These are phyloP conservation scores for Globisporangium solare DNA, from an alignment of 352 stramenopile species.

Conservation along the genomic window DNA sequence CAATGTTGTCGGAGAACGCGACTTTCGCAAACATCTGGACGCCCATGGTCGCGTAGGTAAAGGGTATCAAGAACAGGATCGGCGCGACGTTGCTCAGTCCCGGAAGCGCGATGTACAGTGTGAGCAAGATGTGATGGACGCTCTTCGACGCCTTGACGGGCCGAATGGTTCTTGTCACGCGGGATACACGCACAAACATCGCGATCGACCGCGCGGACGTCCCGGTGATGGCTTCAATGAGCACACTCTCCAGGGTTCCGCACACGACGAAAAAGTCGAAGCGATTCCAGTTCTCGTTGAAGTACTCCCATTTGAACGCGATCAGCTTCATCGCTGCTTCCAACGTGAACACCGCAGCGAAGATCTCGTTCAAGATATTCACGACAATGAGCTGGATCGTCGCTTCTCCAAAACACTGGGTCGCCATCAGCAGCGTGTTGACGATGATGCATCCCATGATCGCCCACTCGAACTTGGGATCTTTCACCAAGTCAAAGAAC, in stretches of 20 bases:
- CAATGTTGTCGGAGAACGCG: slow-evolving; percentile 58
- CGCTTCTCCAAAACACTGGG: slow-evolving; percentile 82
- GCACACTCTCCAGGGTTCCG: slow-evolving; percentile 53
- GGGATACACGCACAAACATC: slow-evolving; percentile 88
- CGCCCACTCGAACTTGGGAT: slow-evolving; percentile 75
- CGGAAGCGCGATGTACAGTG: slow-evolving; percentile 88
- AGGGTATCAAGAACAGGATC: slow-evolving; percentile 90
- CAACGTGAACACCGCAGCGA: slow-evolving; percentile 84
- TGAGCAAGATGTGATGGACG: slow-evolving; percentile 87
- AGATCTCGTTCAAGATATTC: slow-evolving; percentile 78
- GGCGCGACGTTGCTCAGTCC: slow-evolving; percentile 89
- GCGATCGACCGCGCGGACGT: slow-evolving; percentile 67
- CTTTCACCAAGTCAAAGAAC: slow-evolving; percentile 69
- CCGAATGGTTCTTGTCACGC: slow-evolving; percentile 83
- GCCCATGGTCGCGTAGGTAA: slow-evolving; percentile 92
- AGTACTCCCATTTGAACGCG: slow-evolving; percentile 77
- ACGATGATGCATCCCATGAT: slow-evolving; percentile 89
- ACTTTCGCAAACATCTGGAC: slow-evolving; percentile 92
- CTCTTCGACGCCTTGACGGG: slow-evolving; percentile 85
- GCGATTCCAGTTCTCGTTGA: slow-evolving; percentile 81
- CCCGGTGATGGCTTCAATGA: slow-evolving; percentile 53
- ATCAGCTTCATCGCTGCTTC: slow-evolving; percentile 88
- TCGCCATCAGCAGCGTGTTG: slow-evolving; percentile 88
- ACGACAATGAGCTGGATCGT: slow-evolving; percentile 48
- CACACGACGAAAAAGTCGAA: slow-evolving; percentile 87